These are phyloP conservation scores for Scytalidium lignicola DNA, from an alignment of 2,329 filamentous ascomycete genomes.

Conservation along the genomic window DNA sequence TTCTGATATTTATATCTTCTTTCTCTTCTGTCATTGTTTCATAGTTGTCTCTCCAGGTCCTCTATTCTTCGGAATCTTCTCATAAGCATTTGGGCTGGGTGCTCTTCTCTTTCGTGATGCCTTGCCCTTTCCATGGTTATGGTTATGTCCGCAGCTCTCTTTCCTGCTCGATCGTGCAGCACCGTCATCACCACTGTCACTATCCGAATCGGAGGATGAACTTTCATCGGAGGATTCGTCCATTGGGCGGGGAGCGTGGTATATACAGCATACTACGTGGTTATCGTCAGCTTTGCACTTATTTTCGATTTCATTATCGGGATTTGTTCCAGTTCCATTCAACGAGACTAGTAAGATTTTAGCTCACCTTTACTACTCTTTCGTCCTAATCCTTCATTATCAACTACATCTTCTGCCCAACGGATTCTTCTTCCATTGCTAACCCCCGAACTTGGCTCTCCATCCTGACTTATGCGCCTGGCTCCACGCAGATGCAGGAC, in stretches of 20 bases:
- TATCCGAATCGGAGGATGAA: constrained; percentile 39
- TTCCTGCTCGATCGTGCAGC: constrained; percentile 34
- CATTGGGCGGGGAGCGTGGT: constrained; percentile 76
- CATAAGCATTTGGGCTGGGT: constrained; percentile 79
- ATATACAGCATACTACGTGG: constrained; percentile 90
- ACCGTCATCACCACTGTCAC: constrained; percentile 36
- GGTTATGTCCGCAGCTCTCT: constrained; percentile 32
- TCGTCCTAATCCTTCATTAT: constrained; percentile 91
- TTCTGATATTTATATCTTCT: too few species aligned
- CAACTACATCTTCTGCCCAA: constrained; percentile 89
- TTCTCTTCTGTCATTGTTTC: neutral
- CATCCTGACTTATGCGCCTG: constrained; percentile 5
- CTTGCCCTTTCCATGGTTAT: constrained; percentile 34
- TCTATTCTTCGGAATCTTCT: constrained; percentile 63
- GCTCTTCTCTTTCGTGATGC: constrained; percentile 24
- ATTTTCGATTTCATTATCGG: neutral
- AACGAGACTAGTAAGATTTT: neutral
- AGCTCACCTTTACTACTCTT: constrained; percentile 85
- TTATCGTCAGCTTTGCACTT: constrained; percentile 1
- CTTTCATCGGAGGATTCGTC: constrained; percentile 75
- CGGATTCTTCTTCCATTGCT: constrained; percentile 59
- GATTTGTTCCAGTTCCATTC: neutral
- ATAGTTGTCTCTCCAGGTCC: constrained; percentile 7
- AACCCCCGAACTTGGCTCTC: constrained; percentile 1
- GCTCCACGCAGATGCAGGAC: constrained; percentile 26